phyloP scores from a whole-genome alignment of 129 eudicot genomes.

The Solidago caesia region DNA sequence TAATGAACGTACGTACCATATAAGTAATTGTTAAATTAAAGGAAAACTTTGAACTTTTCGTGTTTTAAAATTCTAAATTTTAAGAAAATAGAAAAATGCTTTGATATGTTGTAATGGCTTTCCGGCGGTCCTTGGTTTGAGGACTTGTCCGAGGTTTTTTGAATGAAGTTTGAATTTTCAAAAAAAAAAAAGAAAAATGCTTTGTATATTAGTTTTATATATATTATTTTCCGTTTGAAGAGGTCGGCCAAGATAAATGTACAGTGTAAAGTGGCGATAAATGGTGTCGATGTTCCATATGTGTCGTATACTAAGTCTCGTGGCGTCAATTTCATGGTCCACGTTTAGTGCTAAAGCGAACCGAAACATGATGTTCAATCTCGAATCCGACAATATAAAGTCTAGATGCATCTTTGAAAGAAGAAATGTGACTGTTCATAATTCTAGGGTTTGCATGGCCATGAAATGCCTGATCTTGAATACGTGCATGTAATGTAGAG shows the following conservation, averaged over 20 bases:
- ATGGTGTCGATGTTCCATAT: slow-evolving; percentile 19
- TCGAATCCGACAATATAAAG: slow-evolving; percentile 21
- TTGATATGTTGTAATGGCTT: no score
- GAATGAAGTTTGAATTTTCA: no score
- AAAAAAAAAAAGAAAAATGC: no score
- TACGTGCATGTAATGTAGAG: slow-evolving; percentile 33
- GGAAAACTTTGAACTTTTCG: no score
- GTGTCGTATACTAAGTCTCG: neutral
- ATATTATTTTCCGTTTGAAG: no score
- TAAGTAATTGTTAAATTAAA: no score
- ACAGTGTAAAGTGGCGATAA: slow-evolving; percentile 14
- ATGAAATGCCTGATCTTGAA: slow-evolving; percentile 26
- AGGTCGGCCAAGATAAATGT: slow-evolving; percentile 6
- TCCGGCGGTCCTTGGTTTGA: no score
- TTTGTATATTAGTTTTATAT: no score
- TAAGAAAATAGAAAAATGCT: no score
- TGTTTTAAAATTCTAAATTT: no score
- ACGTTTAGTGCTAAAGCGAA: neutral
- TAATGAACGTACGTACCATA: no score
- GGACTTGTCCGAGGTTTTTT: no score
- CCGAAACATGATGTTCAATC: slow-evolving; percentile 9
- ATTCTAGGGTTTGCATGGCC: slow-evolving; percentile 29
- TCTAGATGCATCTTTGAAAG: slow-evolving; percentile 22
- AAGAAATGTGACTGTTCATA: slow-evolving; percentile 17
- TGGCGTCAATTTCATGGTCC: slow-evolving; percentile 22